Evolutionary conservation across 768 basidiomycete genomes (phyloP).

Genomic region (Jaapia argillacea): DNA sequence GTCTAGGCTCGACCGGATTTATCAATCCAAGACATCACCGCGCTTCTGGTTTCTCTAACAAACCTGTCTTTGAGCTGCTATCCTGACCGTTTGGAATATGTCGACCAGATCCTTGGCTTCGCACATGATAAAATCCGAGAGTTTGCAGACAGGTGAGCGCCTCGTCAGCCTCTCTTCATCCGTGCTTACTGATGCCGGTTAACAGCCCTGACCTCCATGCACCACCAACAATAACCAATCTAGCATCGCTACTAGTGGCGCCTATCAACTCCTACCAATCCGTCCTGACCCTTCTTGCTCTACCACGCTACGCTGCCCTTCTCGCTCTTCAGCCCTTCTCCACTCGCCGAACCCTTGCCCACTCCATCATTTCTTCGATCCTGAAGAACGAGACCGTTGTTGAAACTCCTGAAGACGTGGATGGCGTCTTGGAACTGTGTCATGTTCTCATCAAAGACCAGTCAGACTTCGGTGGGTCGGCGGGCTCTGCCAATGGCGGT

Average conservation of each 20-base stretch:
- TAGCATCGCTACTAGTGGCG: conserved; percentile 85
- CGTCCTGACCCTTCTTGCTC: conserved; percentile 92
- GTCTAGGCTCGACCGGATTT: conserved; percentile 89
- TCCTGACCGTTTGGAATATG: conserved; percentile 93
- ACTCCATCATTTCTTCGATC: conserved; percentile 89
- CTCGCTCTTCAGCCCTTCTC: conserved; percentile 81
- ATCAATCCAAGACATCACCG: conserved; percentile 96
- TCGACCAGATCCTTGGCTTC: conserved; percentile 90
- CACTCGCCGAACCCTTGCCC: conserved; percentile 86
- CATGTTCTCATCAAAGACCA: conserved; percentile 88
- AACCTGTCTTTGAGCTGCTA: conserved; percentile 96
- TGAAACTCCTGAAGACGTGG: conserved; percentile 88
- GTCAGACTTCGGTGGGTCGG: conserved; percentile 36
- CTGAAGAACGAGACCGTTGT: conserved; percentile 96
- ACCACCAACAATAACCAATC: conserved; percentile 78
- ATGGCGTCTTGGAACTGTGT: conserved; percentile 87
- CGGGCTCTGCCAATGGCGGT: conserved; percentile 17
- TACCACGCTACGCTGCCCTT: conserved; percentile 81
- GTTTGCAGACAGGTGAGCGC: conserved; percentile 61
- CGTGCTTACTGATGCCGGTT: conserved; percentile 5
- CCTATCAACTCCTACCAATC: conserved; percentile 97
- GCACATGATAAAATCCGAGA: conserved; percentile 81
- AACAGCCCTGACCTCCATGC: conserved; percentile 80
- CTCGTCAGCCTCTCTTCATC: background rate
- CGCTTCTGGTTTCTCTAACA: conserved; percentile 87